Base-by-base conservation (phyloP, 2,329 filamentous ascomycete genomes). In the Fusarium begoniae region DNA sequence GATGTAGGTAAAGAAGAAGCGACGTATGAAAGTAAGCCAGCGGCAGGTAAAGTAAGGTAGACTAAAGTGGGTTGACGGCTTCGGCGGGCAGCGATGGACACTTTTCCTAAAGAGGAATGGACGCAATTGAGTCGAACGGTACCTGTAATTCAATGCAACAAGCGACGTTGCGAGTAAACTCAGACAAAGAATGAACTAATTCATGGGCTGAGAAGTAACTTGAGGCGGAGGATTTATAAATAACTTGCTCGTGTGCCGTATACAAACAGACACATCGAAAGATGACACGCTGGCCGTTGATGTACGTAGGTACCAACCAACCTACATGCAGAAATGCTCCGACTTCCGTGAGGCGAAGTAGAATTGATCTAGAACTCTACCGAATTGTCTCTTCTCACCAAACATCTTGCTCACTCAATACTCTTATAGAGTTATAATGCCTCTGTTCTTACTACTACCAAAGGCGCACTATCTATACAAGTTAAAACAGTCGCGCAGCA, bases 211-310 rank as follows among this genome's bases (percentile, higher is more conserved):
- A 26, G n/a, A 44, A 12, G 28, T 24, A 9, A 18, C 26, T 43
- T 6, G 26, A 32, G 24, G 7, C 28, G n/a, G 9, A n/a, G 12
- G 45, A 57, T 40, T 20, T 63, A 58, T 13, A 72, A 47, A 58
- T 56, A 50, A 53, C 45, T 26, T 47, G 22, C 44, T 72, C 30
- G 54, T 38, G 41, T 59, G 71, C 53, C 22, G 63, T 48, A 13
- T 58, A 64, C 28, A 30, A 32, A 32, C 37, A 30, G 50, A 32
- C 37, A 28, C 47, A 53, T 17, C 22, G 6, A 44, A 78, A 79
- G 74, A 79, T 75, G 77, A 69, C 77, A 79, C 77, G 77, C 75
- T 79, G 75, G 67, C 76, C 70, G 24, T 65, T 71, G 67, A 58
- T 70, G 56, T 28, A 28, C 8, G 28, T 41, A 48, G n/a, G 17